Conservation (phyloP, 169 alveolate genomes). For the Eimeria maxima region DNA sequence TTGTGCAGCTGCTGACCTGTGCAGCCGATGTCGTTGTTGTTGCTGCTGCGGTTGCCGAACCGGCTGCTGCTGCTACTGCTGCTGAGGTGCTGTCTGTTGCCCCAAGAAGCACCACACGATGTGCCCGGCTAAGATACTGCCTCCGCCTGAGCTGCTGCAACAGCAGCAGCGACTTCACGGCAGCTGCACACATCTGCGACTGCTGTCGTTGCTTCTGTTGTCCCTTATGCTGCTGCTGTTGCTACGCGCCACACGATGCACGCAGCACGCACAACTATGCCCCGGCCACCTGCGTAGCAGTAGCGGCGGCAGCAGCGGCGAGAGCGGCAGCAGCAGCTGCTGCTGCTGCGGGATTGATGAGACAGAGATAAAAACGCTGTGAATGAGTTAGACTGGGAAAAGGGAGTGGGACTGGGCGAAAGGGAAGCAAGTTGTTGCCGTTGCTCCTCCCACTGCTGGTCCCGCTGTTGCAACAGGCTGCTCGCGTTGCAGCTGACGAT, state of each 20-base stretch:
- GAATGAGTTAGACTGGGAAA: too few relatives aligned
- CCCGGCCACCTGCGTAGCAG: not conserved
- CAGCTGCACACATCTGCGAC: not conserved
- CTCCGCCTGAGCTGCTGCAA: too few relatives aligned
- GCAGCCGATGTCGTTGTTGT: too few relatives aligned
- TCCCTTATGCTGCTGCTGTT: not conserved
- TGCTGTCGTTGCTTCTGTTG: conserved; percentile 44
- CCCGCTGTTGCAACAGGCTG: not conserved
- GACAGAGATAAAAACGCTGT: not conserved
- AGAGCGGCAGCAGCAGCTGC: not conserved
- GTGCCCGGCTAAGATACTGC: not conserved
- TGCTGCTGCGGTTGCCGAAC: not conserved
- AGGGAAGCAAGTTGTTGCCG: not conserved
- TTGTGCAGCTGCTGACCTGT: not conserved
- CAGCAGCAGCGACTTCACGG: too few relatives aligned
- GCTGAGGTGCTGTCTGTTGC: not conserved
- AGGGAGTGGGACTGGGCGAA: too few relatives aligned
- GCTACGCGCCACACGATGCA: not conserved
- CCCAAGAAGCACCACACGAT: not conserved
- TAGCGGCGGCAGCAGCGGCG: conserved; percentile 33
- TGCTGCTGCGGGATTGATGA: not conserved
- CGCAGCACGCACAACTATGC: not conserved
- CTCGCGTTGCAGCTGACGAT: not conserved
- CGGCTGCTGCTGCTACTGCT: conserved; percentile 29
- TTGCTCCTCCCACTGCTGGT: not conserved